phyloP scores from a whole-genome alignment of 202 grass and related monocot genomes.

The Musa balbisiana region DNA sequence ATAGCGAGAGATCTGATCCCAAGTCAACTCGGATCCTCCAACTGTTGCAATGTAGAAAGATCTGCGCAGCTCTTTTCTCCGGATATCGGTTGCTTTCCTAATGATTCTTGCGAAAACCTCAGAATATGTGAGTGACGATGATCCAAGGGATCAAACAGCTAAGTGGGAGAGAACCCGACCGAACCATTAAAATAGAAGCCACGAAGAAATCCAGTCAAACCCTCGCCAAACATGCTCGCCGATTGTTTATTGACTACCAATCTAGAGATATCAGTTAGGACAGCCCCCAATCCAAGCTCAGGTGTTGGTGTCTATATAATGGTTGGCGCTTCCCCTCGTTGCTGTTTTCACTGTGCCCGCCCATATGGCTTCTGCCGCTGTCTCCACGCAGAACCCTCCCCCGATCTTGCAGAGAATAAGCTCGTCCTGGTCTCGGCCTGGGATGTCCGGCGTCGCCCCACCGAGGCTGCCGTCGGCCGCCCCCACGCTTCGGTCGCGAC shows the following conservation, averaged over 20 bases:
- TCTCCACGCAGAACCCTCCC: background rate
- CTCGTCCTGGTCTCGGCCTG: no score
- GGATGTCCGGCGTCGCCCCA: background rate
- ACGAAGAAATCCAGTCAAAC: background rate
- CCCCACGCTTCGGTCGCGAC: background rate
- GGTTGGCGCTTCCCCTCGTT: background rate
- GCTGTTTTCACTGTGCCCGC: background rate
- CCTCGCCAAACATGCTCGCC: conserved; percentile 1
- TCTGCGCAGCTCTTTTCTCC: background rate
- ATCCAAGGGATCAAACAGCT: background rate
- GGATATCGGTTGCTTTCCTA: background rate
- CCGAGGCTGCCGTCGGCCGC: no score
- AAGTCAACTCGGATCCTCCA: background rate
- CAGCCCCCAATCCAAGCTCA: no score
- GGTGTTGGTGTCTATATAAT: background rate
- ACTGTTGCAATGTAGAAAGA: background rate
- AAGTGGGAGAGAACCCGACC: background rate
- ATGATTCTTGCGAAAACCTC: background rate
- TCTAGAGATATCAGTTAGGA: background rate
- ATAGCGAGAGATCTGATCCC: background rate
- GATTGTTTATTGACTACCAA: background rate
- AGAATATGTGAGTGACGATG: background rate
- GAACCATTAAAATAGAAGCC: background rate
- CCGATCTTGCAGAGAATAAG: background rate
- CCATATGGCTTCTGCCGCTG: background rate